Evolutionary conservation across 202 grass and related monocot species (phyloP).

Genomic region (Eragrostis tef): DNA sequence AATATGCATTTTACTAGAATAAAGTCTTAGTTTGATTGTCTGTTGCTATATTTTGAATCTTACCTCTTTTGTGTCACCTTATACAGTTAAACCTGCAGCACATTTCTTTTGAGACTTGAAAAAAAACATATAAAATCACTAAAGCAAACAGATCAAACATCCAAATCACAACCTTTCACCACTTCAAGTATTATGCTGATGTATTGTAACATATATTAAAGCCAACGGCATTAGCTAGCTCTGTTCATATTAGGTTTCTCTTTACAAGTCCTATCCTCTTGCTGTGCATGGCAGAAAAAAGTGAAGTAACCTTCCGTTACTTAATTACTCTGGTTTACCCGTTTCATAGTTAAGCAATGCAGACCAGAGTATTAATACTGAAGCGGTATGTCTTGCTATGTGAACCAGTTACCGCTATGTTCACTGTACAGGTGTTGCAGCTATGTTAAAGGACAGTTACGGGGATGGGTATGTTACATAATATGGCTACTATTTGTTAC

Average conservation of each 20-base stretch:
- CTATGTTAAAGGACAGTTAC: not conserved
- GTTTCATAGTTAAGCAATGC: not conserved
- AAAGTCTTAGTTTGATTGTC: constrained; percentile 4
- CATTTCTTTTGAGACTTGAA: not conserved
- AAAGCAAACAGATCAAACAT: constrained; percentile 34
- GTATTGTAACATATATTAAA: constrained; percentile 15
- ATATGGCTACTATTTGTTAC: not conserved
- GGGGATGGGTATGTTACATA: not conserved
- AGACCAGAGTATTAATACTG: not conserved
- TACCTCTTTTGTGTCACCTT: not conserved
- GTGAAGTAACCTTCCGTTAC: not conserved
- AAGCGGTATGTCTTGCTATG: constrained; percentile 13
- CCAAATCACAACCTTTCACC: not conserved
- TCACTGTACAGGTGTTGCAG: constrained; percentile 14
- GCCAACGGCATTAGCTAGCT: constrained; percentile 1
- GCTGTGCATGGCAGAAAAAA: not conserved
- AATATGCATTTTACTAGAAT: not conserved
- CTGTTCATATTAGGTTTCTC: constrained; percentile 1
- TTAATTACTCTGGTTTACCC: not conserved
- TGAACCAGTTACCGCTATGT: constrained; percentile 16
- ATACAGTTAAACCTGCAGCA: constrained; percentile 22
- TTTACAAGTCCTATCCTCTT: not conserved
- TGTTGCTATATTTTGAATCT: constrained; percentile 25
- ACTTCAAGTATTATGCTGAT: constrained; percentile 21
- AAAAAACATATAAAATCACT: constrained; percentile 13